phyloP scores from a whole-genome alignment of 208 protist species.

The Crithidia brevicula region DNA sequence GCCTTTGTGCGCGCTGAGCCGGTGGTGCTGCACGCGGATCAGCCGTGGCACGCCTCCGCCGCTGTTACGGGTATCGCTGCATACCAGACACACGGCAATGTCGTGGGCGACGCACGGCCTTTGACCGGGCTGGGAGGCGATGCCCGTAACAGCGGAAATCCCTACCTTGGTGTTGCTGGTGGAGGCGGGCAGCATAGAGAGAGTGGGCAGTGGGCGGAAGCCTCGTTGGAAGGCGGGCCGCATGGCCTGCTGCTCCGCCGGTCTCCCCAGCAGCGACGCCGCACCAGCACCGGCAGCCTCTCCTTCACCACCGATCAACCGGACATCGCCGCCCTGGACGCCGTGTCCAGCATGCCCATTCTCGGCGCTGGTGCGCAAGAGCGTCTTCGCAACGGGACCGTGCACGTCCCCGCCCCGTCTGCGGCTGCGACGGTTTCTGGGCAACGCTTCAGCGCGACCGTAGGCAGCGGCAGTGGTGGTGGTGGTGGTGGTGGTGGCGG shows the following conservation, averaged over 20 bases:
- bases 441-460: neutral
- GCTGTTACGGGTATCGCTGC: neutral
- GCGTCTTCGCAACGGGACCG: neutral
- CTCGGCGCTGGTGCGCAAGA: constrained; percentile 1
- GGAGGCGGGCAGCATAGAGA: neutral
- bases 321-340: constrained; percentile 11
- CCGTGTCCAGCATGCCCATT: constrained; percentile 26
- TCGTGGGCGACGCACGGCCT: constrained; percentile 27
- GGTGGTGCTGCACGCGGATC: neutral
- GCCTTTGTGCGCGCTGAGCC: neutral
- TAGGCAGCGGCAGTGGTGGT: neutral
- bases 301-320: constrained; percentile 12
- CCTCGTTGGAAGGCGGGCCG: neutral
- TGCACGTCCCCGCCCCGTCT: neutral
- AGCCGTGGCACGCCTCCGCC: neutral
- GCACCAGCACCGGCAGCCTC: constrained; percentile 15
- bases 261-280: constrained; percentile 3
- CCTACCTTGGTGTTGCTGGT: neutral
- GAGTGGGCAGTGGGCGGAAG: constrained; percentile 2
- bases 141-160: neutral
- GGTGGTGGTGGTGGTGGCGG: neutral
- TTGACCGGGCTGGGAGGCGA: neutral
- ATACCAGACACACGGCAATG: constrained; percentile 29
- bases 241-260: constrained; percentile 7
- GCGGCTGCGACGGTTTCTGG: neutral